Evolutionary conservation across 1,284 basidiomycete species (phyloP), one percentile per base, ranked within the genome.

Genomic region (Heterobasidion annosum): DNA sequence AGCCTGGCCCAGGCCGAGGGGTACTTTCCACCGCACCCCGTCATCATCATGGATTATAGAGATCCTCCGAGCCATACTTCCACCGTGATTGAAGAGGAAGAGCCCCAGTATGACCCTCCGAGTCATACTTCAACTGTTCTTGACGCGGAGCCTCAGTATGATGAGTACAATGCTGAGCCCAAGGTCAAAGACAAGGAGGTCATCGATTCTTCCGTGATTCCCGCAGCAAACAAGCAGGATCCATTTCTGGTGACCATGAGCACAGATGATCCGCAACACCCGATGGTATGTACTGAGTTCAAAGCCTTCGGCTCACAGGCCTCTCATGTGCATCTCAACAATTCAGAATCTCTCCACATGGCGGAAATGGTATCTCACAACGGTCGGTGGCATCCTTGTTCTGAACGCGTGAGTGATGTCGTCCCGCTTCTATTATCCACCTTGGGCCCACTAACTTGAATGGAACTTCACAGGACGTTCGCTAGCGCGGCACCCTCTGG

Each of bases 281-380:
- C 82, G 15, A 68, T 71, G 58, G 74, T 73, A 49, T 32, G 62
- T 51, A 5, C 35, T 33, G 12, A 32, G 32, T 8, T 40, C 37
- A 10, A 12, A 40, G 12, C 37, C 37, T 40, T 8, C 5, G 35
- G 33, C 12, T 34, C 25, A 16, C 19, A 25, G 35, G 15, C 33
- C 4, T 5, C 19, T 16, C 18, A 34, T 15, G 32, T 40, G 35
- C 47, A 32, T 37, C 42, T 7, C 19, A 25, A 44, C 35, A 51
- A 32, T 53, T 3, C 67, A 85, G 75, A 85, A 80, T 58, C 88
- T 85, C 85, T 70, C 73, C 12, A 60, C 68, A 1, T 16, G 58
- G 8, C 80, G 76, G 58, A 70, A 83, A 59, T 87, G 85, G 83
- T 83, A 78, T 60, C 67, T 91, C 25, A 91, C 88, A 2, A 60